phyloP scores from a whole-genome alignment of 805 yeast genomes.

The Starmera pachycereana region DNA sequence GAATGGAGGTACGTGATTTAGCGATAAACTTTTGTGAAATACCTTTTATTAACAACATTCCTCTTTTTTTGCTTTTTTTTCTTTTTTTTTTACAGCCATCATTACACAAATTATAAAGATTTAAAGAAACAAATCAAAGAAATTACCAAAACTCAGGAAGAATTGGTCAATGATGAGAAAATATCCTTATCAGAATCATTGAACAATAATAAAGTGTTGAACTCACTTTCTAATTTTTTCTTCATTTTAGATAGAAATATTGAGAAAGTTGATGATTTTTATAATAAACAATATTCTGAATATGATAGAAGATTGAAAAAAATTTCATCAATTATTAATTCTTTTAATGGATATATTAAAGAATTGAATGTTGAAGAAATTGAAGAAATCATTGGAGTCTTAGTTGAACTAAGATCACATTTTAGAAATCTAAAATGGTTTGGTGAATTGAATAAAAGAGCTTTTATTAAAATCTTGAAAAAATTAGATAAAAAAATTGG shows the following conservation, averaged over 20 bases:
- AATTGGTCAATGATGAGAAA: too few species aligned
- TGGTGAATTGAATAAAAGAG: constrained; percentile 86
- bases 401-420: constrained; percentile 66
- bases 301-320: constrained; percentile 59
- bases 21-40: too few species aligned
- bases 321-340: constrained; percentile 24
- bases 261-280: constrained; percentile 74
- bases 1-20: constrained; percentile 58
- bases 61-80: too few species aligned
- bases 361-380: constrained; percentile 37
- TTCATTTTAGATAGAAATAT: constrained; percentile 70
- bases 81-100: constrained; percentile 23
- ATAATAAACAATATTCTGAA: constrained; percentile 61
- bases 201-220: constrained; percentile 31
- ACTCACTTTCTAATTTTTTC: constrained; percentile 56
- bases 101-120: constrained; percentile 77
- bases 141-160: constrained; percentile 24
- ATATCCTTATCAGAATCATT: constrained; percentile 7
- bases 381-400: constrained; percentile 53
- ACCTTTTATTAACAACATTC: too few species aligned
- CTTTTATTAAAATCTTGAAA: constrained; percentile 79
- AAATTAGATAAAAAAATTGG: constrained; percentile 82
- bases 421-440: constrained; percentile 86
- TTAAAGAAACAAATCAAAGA: constrained; percentile 73
- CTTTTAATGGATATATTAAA: constrained; percentile 27